These are phyloP conservation scores for Agaricus sinodeliciosus DNA, from an alignment of 768 basidiomycete genomes.

Conservation along the genomic window DNA sequence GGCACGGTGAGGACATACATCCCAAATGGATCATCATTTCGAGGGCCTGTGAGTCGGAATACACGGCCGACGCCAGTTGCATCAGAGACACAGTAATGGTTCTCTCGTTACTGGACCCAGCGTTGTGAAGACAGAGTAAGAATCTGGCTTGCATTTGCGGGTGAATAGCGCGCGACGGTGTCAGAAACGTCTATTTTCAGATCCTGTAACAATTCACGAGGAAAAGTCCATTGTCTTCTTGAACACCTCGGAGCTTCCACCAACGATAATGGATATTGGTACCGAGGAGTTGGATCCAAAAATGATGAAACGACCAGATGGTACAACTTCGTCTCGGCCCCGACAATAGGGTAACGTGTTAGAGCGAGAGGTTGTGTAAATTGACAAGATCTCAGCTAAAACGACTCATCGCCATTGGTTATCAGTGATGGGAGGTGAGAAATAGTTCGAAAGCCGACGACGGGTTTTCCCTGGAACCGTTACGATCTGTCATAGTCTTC, in stretches of 20 bases:
- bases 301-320: background rate
- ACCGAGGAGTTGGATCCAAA: background rate
- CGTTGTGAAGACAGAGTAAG: background rate
- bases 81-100: background rate
- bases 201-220: too few relatives aligned
- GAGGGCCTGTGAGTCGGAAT: background rate
- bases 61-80: background rate
- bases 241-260: too few relatives aligned
- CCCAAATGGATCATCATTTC: slow-evolving; percentile 1
- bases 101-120: slow-evolving; percentile 1
- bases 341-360: background rate
- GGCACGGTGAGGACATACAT: slow-evolving; percentile 7
- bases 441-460: background rate
- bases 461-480: too few relatives aligned
- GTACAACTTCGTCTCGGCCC: background rate
- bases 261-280: background rate
- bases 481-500: too few relatives aligned
- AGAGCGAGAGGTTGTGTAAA: too few relatives aligned
- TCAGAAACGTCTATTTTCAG: too few relatives aligned
- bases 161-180: background rate
- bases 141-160: background rate
- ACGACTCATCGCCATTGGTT: background rate
- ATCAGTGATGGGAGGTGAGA: background rate
- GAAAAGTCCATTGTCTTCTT: too few relatives aligned
- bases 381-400: background rate